These are phyloP conservation scores for Aphanomyces invadans DNA, from an alignment of 352 stramenopile genomes.

Conservation along the genomic window DNA sequence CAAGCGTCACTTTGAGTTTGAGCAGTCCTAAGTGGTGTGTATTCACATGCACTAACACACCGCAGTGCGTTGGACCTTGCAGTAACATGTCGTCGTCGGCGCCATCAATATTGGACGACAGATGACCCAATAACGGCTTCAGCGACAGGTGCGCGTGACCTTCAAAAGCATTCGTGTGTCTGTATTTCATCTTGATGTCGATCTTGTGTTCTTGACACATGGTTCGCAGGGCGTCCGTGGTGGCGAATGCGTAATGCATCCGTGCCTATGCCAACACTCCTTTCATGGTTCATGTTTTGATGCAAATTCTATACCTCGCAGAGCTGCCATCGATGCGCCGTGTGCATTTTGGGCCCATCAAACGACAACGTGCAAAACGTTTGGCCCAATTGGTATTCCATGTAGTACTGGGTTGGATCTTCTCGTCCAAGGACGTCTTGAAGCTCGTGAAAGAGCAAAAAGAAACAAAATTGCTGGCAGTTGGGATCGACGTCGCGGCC, in stretches of 20 bases:
- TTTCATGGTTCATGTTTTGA: no score
- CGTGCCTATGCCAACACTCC: constrained; percentile 26
- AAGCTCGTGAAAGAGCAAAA: constrained; percentile 80
- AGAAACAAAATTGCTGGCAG: constrained; percentile 49
- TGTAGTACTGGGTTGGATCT: constrained; percentile 53
- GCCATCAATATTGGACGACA: neutral
- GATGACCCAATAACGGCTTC: constrained; percentile 34
- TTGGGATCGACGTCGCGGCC: constrained; percentile 66
- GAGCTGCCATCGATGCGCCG: constrained; percentile 72
- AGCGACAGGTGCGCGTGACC: constrained; percentile 51
- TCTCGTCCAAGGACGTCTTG: constrained; percentile 55
- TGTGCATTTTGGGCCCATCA: constrained; percentile 72
- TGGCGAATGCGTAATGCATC: constrained; percentile 58
- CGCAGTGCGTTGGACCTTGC: constrained; percentile 11
- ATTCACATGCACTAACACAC: constrained; percentile 54
- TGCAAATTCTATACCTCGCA: no score
- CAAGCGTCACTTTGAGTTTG: constrained; percentile 68
- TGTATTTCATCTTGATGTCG: constrained; percentile 57
- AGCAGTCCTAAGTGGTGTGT: constrained; percentile 49
- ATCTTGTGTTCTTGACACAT: constrained; percentile 60
- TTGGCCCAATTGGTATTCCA: constrained; percentile 75
- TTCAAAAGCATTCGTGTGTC: constrained; percentile 30
- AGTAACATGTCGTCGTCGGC: neutral
- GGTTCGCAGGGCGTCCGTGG: constrained; percentile 55
- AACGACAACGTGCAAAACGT: constrained; percentile 45